Evolutionary conservation across 1,284 basidiomycete species (phyloP), one percentile per base, ranked within the genome.

Genomic region (Mycosarcoma maydis): DNA sequence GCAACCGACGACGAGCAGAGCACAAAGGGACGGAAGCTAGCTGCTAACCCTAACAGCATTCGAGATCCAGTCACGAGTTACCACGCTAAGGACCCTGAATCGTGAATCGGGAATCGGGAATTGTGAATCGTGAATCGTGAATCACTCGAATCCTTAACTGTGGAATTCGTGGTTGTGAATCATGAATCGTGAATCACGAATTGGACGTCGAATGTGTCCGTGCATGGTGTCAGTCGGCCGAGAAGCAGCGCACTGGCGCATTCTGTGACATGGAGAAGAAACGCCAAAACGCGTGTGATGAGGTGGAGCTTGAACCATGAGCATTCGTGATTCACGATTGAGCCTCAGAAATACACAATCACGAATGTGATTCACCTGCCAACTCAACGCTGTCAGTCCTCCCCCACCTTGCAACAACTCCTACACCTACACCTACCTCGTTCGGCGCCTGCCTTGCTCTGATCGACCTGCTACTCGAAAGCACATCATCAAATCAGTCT

Each of bases 191-290:
- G n/a, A n/a, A n/a, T n/a, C n/a, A n/a, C n/a, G n/a, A n/a, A n/a
- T n/a, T n/a, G n/a, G n/a, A n/a, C 11, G 11, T 34, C 16, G 32
- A 16, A 11, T 34, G 32, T 37, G n/a, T 7, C 17, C 19, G 36
- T 37, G 36, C 19, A 20, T 37, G 6, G 7, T 26, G 29, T 38
- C 27, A 56, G 26, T 49, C 56, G 48, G 56, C 48, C 49, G 56
- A 30, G 9, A 37, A 37, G 36, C 36, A 30, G 32, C 42, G 42
- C 29, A 32, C 17, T 19, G 23, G 24, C 6, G n/a, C 17, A 19
- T 7, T 26, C 13, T 23, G 16, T 8, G 22, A 23, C 38, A 24
- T 7, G n/a, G n/a, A n/a, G n/a, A 22, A 20, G 9, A 8, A n/a
- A 20, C 23, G 22, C 4, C 23, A 17, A 20, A 26, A 6, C 13